A percentile compares a stretch with the other conserved stretches of the same genome.
Evolutionary conservation across 202 grass and related monocot species (phyloP).

Genomic region (Saccharum hybrid): DNA sequence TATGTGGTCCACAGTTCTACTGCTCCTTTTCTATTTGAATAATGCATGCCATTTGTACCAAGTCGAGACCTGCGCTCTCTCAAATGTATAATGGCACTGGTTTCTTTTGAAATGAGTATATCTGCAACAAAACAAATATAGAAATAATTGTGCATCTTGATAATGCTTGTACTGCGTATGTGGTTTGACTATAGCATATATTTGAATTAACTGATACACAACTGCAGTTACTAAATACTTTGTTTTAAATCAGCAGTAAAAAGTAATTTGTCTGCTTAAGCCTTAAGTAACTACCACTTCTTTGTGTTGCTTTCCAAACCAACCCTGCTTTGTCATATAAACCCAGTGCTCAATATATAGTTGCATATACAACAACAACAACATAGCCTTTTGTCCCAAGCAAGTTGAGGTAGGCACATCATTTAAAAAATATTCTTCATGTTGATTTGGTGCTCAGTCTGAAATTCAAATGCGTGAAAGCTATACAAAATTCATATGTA

Average conservation of each 20-base stretch:
- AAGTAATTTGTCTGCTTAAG: neutral
- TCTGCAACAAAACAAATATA: neutral
- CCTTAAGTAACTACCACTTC: neutral
- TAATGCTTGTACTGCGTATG: neutral
- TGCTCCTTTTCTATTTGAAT: constrained; percentile 26
- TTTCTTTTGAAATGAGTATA: constrained; percentile 2
- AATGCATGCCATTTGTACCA: neutral
- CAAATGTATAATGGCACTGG: neutral
- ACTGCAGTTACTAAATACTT: neutral
- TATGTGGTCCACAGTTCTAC: neutral
- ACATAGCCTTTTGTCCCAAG: too few relatives aligned
- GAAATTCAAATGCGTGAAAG: constrained; percentile 5
- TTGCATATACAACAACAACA: too few relatives aligned
- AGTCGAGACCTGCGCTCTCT: neutral
- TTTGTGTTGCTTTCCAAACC: too few relatives aligned
- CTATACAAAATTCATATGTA: neutral
- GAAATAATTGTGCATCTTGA: neutral
- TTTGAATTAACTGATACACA: neutral
- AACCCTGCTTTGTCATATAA: neutral
- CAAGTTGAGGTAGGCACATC: too few relatives aligned
- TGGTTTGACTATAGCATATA: constrained; percentile 1
- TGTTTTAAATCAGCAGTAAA: neutral
- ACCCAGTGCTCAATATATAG: neutral
- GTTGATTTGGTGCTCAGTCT: neutral
- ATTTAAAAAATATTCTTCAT: neutral